These are phyloP conservation scores for Venturia pyrina DNA, from an alignment of 2,329 filamentous ascomycete species.

Conservation along the genomic window DNA sequence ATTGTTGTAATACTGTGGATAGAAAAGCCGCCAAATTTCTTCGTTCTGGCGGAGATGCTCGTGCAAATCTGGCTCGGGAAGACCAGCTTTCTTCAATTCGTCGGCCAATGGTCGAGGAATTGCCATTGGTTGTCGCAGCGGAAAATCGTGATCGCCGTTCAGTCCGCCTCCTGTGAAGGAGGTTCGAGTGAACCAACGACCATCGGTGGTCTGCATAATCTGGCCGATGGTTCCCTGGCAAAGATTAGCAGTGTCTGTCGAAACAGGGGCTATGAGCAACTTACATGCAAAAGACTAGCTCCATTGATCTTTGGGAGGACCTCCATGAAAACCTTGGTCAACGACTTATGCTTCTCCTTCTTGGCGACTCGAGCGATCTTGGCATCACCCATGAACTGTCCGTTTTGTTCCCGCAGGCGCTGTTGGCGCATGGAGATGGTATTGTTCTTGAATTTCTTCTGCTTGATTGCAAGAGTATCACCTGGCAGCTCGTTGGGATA, in stretches of 20 bases:
- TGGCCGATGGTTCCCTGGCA: neutral
- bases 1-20: neutral
- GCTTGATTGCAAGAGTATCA: neutral
- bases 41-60: neutral
- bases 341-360: neutral
- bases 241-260: neutral
- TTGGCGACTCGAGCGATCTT: neutral
- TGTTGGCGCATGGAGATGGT: neutral
- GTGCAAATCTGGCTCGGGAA: neutral
- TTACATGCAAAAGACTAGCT: neutral
- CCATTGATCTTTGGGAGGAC: neutral
- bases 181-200: neutral
- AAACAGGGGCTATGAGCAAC: neutral
- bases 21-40: neutral
- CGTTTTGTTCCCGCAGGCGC: neutral
- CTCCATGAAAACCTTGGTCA: neutral
- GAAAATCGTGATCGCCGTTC: neutral
- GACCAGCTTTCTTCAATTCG: neutral
- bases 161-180: neutral
- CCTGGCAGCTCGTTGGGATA: neutral
- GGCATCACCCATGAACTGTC: neutral
- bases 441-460: neutral
- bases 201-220: neutral
- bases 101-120: neutral
- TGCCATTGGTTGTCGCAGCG: neutral